Evolutionary conservation across 202 grass and related monocot genomes (phyloP).

Genomic region (Elaeis oleifera): DNA sequence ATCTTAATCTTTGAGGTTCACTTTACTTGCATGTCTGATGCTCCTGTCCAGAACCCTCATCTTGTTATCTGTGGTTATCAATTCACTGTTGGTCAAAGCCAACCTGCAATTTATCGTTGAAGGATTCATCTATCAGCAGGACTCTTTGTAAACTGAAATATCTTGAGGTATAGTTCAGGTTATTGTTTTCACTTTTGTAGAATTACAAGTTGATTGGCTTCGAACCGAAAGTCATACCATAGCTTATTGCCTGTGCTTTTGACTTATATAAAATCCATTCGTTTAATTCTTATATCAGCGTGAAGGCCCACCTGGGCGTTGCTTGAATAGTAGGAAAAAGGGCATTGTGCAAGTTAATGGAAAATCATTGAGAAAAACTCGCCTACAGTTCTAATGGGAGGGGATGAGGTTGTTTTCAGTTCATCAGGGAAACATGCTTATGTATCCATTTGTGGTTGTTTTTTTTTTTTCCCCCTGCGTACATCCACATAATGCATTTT

Average conservation of each 20-base stretch:
- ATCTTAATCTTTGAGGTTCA: not conserved
- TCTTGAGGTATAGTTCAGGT: constrained; percentile 43
- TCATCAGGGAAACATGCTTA: constrained; percentile 76
- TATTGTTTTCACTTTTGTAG: constrained; percentile 23
- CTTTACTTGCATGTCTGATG: constrained; percentile 16
- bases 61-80: constrained; percentile 43
- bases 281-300: constrained; percentile 40
- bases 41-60: constrained; percentile 65
- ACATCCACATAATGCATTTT: constrained; percentile 11
- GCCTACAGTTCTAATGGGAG: constrained; percentile 63
- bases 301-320: constrained; percentile 41
- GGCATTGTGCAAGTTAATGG: constrained; percentile 72
- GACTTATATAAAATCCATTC: constrained; percentile 19
- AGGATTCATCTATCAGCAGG: constrained; percentile 70
- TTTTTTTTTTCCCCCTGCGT: constrained; percentile 5
- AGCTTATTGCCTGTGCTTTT: no score
- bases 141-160: constrained; percentile 72
- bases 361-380: constrained; percentile 37
- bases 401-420: constrained; percentile 85
- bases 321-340: constrained; percentile 89
- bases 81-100: constrained; percentile 72
- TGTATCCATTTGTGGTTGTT: constrained; percentile 54
- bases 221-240: no score
- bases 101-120: constrained; percentile 70
- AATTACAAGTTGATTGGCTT: not conserved